Evolutionary conservation across 2,329 filamentous ascomycete species (phyloP).

Genomic region (Blastomyces emzantsi): DNA sequence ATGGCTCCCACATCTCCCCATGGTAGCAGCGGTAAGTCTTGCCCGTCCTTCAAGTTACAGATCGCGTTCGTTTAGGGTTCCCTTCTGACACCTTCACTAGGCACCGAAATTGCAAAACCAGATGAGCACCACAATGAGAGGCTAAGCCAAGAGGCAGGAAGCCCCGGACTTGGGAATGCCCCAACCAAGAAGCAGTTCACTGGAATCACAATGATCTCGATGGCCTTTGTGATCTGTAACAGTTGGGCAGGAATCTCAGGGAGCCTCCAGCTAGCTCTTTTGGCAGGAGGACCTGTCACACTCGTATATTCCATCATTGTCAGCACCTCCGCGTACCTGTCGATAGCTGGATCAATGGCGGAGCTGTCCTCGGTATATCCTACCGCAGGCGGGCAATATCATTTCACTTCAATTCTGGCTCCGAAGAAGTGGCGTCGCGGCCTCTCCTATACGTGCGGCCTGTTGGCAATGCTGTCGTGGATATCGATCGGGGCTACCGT

Average conservation of each 20-base stretch:
- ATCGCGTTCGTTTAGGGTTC: not conserved
- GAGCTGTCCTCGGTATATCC: not conserved
- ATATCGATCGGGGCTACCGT: not conserved
- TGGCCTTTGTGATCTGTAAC: not conserved
- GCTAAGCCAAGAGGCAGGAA: not conserved
- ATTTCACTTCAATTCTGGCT: not conserved
- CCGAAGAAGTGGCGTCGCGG: not conserved
- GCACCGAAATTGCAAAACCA: not conserved
- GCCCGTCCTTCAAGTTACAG: not conserved
- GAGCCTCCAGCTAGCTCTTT: not conserved
- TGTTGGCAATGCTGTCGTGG: not conserved
- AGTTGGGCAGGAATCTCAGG: not conserved
- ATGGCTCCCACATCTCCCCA: not conserved
- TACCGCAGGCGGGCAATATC: not conserved
- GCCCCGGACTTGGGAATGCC: not conserved
- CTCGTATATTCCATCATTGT: not conserved
- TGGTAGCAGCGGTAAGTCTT: not conserved
- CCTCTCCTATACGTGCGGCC: not conserved
- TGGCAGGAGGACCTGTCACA: not conserved
- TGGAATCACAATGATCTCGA: not conserved
- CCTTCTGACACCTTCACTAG: not conserved
- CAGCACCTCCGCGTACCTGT: not conserved
- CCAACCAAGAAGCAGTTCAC: not conserved
- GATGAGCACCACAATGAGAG: not conserved
- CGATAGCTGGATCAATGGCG: not conserved